Evolutionary conservation across 2,329 filamentous ascomycete genomes (phyloP), one percentile per base, ranked within the genome.

Genomic region (Curvularia verruculosa): DNA sequence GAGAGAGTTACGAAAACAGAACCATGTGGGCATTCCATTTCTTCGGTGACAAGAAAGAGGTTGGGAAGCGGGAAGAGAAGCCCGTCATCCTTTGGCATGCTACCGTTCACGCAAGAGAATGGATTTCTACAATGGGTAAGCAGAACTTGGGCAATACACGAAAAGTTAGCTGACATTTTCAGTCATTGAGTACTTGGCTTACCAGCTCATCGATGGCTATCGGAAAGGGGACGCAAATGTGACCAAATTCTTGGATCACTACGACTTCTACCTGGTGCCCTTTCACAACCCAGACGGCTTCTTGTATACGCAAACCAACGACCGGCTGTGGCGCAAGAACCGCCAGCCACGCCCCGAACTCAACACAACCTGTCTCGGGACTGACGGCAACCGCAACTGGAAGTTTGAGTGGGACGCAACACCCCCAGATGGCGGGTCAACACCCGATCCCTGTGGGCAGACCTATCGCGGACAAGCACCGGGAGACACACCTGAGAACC

Each of bases 371-470:
- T 75, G 72, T 52, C 36, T 66, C 39, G 73, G 73, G 12, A 69
- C 70, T 5, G 73, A 75, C 49, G 72, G 73, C 24, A 75, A 75
- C 58, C 69, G 73, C 43, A 75, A 75, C 55, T 75, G 73, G 73
- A 66, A 64, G 15, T 72, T 63, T 12, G 66, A 68, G 36, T 75
- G 73, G 72, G 59, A 67, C 23, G 65, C 68, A 44, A 67, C 59
- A 58, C 72, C 54, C 52, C 73, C 51, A 34, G 65, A 59, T 46
- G 66, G 63, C 18, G 66, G 66, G 1, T 68, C 66, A 1, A 69
- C 66, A 0, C 64, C 66, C 3, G 58, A 75, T 31, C 73, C 73
- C 1, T 75, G 72, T 45, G 68, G 68, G 0, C 65, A 75, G 31
- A 70, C 65, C 0, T 75, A 75, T 76, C 59, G 64, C 15, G 72